Evolutionary conservation across 1,284 basidiomycete species (phyloP).

Genomic region (Irpex lacteus): DNA sequence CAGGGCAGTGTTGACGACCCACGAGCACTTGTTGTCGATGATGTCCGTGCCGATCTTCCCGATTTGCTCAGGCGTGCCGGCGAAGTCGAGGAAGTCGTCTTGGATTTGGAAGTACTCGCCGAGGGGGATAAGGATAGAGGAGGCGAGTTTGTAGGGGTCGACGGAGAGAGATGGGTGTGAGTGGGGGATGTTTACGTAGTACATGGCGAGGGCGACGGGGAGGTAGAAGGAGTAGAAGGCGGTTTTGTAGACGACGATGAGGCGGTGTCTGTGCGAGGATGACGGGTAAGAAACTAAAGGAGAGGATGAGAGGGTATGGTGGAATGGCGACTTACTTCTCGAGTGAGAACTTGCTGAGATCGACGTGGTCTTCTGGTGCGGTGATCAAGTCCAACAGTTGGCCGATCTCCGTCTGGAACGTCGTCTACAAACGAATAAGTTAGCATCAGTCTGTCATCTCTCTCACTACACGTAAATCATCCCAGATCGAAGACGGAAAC

Average conservation of each 20-base stretch:
- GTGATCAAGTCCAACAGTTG: conserved; percentile 96
- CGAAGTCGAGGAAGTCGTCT: conserved; percentile 96
- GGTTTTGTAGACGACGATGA: conserved; percentile 98
- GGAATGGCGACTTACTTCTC: conserved; percentile 54
- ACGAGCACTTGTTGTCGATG: conserved; percentile 98
- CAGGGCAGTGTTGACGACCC: conserved; percentile 93
- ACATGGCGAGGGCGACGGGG: conserved; percentile 93
- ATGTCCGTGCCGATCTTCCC: conserved; percentile 99
- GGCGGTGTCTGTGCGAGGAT: conserved; percentile 63
- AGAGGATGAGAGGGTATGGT: not conserved
- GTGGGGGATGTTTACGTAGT: conserved; percentile 67
- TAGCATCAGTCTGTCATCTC: too few species aligned
- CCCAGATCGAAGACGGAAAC: not conserved
- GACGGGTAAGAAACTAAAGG: not conserved
- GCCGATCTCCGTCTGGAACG: conserved; percentile 95
- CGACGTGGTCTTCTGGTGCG: conserved; percentile 87
- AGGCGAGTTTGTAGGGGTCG: conserved; percentile 76
- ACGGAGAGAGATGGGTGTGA: conserved; percentile 26
- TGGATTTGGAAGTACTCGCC: conserved; percentile 99
- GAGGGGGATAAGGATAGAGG: conserved; percentile 86
- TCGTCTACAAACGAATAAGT: conserved; percentile 45
- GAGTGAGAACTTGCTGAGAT: conserved; percentile 86
- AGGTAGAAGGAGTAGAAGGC: conserved; percentile 99
- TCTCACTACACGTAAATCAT: too few species aligned
- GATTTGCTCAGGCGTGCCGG: conserved; percentile 86